phyloP scores from a whole-genome alignment of 257 asterid genomes.

The Nicotiana otophora region DNA sequence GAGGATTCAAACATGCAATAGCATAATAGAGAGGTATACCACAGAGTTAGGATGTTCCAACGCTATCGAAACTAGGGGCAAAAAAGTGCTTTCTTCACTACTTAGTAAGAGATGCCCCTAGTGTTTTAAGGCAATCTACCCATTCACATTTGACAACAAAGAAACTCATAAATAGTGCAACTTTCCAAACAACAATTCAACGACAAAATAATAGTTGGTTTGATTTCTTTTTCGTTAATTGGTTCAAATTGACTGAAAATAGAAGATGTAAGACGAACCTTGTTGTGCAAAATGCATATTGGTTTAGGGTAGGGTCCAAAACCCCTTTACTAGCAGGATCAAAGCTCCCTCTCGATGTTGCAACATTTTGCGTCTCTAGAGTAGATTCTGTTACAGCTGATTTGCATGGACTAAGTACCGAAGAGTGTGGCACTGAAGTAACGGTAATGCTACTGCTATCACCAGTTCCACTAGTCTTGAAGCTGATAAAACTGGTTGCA shows the following conservation, averaged over 20 bases:
- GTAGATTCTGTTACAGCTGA: slow-evolving; percentile 46
- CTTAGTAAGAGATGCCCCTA: not conserved
- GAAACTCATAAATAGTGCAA: not conserved
- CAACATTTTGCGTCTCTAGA: slow-evolving; percentile 38
- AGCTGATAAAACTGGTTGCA: slow-evolving; percentile 69
- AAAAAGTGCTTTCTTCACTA: not conserved
- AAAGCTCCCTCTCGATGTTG: slow-evolving; percentile 23
- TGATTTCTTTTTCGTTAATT: not conserved
- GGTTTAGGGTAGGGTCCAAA: slow-evolving; percentile 28
- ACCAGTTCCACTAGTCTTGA: slow-evolving; percentile 71
- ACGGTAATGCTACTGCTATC: slow-evolving; percentile 53
- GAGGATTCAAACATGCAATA: not conserved
- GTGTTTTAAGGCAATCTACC: not conserved
- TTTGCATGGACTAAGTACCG: slow-evolving; percentile 52
- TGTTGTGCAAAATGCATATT: slow-evolving; percentile 37
- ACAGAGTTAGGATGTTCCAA: not conserved
- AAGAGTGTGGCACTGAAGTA: slow-evolving; percentile 55
- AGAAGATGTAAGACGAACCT: slow-evolving; percentile 39
- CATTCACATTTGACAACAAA: not conserved
- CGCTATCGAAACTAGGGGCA: not conserved
- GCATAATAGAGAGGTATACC: not conserved
- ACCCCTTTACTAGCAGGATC: slow-evolving; percentile 32
- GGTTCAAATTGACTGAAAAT: not conserved
- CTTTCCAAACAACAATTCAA: slow-evolving; percentile 5
- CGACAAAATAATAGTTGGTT: not conserved